Evolutionary conservation across 805 yeast genomes (phyloP), one percentile per base, ranked within the genome.

Genomic region (Lipomyces yamanashiensis): DNA sequence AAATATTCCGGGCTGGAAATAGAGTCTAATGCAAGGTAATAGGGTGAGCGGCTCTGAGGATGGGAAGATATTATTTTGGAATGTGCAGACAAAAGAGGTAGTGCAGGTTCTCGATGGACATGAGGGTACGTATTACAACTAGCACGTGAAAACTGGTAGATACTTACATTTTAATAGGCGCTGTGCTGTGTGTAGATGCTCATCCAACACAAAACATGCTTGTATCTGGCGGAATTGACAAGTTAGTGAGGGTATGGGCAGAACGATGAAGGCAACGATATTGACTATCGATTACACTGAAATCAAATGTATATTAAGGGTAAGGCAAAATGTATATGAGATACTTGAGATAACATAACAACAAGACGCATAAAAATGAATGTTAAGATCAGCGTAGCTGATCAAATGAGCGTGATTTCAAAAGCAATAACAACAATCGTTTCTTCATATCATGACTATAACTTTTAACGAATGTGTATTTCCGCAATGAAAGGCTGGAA

Each of bases 21-120:
- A 37, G 2, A 1, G 2, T 21, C 13, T 45, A 36, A 7, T 19
- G 2, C 19, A 19, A 40, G 21, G 8, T 41, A 33, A 45, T n/a
- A 62, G 59, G 41, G 84, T 79, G 2, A 85, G 90, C 0, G 92
- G 92, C 0, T 81, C 87, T 48, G 90, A 87, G 52, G 63, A 69
- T 12, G 83, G 84, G 1, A 79, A 82, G 0, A 72, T 87, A 0
- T 71, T 84, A 13, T 74, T 88, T 12, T 89, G 92, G 93, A 86
- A 87, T 70, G 77, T 89, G 6, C 91, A 88, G 64, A 72, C 84
- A 3, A 87, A 85, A 69, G 76, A 81, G 15, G 74, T 87, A 2
- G 77, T 80, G 3, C 74, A 68, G 52, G 74, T 72, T 12, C 60
- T 74, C 67, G 39, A 70, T 60, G 70, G 63, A 10, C 73, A 70